These are phyloP conservation scores for Amoeboradix gromovi DNA, from an alignment of 371 early-diverging fungal species.

Conservation along the genomic window DNA sequence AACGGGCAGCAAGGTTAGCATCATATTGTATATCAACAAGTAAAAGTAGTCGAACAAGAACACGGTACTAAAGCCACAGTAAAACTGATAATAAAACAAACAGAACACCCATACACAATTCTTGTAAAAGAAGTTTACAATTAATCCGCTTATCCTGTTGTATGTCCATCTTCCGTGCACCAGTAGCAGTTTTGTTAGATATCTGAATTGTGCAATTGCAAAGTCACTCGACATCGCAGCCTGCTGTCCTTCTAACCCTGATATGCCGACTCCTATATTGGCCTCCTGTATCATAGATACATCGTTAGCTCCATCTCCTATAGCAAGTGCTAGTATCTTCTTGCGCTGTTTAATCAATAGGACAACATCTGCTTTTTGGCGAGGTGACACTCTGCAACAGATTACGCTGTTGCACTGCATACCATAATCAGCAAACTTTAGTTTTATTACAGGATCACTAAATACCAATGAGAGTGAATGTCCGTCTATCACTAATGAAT, in stretches of 20 bases:
- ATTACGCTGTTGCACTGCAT: conserved; percentile 50
- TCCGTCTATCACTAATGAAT: conserved; percentile 63
- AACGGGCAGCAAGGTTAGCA: conserved; percentile 41
- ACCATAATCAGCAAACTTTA: conserved; percentile 36
- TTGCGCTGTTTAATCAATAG: conserved; percentile 47
- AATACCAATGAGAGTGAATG: conserved; percentile 36
- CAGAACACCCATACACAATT: conserved; percentile 16
- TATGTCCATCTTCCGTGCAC: conserved; percentile 39
- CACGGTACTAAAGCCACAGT: conserved; percentile 38
- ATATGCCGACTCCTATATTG: conserved; percentile 32
- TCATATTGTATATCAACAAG: conserved; percentile 36
- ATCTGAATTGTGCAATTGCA: conserved; percentile 25
- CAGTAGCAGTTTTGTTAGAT: conserved; percentile 16
- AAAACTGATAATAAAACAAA: conserved; percentile 51
- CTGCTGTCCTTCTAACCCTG: conserved; percentile 35
- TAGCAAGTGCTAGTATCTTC: conserved; percentile 45
- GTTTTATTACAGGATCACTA: conserved; percentile 19
- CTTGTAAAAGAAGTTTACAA: conserved; percentile 38
- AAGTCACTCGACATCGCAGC: conserved; percentile 33
- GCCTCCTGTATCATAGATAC: conserved; percentile 68
- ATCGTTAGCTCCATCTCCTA: conserved; percentile 94
- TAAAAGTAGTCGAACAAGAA: conserved; percentile 57
- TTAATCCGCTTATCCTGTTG: conserved; percentile 51
- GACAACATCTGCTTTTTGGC: conserved; percentile 80
- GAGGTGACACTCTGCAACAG: conserved; percentile 74